Base-by-base conservation (phyloP, 345 rosid species). In the Aquilaria yunnanensis region DNA sequence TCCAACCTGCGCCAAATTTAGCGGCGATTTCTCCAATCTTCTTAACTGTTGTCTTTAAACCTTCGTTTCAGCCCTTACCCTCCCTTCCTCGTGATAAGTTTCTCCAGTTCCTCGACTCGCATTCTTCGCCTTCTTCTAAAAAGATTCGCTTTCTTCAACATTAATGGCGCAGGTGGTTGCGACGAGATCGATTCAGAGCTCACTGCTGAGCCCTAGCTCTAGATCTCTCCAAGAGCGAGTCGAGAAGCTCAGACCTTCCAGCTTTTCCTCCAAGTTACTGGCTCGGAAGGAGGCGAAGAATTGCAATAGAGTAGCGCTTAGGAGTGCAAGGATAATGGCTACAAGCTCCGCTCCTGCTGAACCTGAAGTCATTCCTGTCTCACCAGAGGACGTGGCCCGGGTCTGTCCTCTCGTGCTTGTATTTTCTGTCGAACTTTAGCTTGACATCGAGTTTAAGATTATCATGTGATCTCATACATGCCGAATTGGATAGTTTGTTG, bases 161-260 rank as follows among this genome's bases (percentile, higher is more conserved):
- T 14, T 51, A 77, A 93, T 93, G 98, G 85, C 92, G 70, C 92
- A 86, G 68, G 85, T 86, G 63, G 92, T 82, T 53, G 90, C 90
- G 37, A 82, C 92, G 4, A 73, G 88, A 73, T 81, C 88, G 64
- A 80, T 85, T 59, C 88, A 77, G 59, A 67, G 72, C 54, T 78
- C 94, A 1, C 37, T 84, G 67, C 23, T 72, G 32, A 50, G 67
- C 56, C 76, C 75, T 56, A 72, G 61, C 70, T 61, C 82, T 58
- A 80, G 87, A 81, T 81, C 94, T 53, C 56, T 61, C 31, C 80
- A 73, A 33, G 75, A 73, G 14, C 75, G 81, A 60, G 77, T 65
- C 30, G 77, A 83, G 37, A 86, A 67, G 85, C 65, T 80, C 47
- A 83, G 72, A 54, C 78, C 85, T 5, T 61, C 84, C 59, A 75